Percentiles rank a stretch among this genome's conserved stretches.
phyloP scores from a whole-genome alignment of 2,329 filamentous ascomycete genomes.

The Phoma sp. region DNA sequence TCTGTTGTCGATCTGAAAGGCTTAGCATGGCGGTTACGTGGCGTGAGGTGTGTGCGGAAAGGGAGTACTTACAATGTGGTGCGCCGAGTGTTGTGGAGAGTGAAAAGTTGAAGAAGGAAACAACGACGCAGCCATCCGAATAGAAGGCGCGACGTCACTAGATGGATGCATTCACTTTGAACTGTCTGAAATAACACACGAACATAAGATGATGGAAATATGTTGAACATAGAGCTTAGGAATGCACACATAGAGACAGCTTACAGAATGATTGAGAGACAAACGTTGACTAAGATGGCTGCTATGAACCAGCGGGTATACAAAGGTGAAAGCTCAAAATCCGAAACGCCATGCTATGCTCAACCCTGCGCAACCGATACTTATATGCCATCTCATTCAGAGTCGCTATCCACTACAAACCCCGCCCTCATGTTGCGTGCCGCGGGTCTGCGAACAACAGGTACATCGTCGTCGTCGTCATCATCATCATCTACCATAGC shows the following conservation, averaged over 20 bases:
- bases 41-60: slow-evolving; percentile 7
- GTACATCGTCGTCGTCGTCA: slow-evolving; percentile 48
- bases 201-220: no score
- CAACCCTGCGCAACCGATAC: neutral
- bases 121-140: slow-evolving; percentile 15
- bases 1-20: slow-evolving; percentile 39
- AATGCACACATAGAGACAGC: neutral
- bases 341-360: slow-evolving; percentile 28
- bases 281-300: slow-evolving; percentile 1
- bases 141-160: slow-evolving; percentile 21
- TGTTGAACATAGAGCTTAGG: neutral
- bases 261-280: neutral
- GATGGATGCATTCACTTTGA: neutral
- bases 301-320: slow-evolving; percentile 30
- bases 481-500: slow-evolving; percentile 47
- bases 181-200: neutral
- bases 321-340: slow-evolving; percentile 21
- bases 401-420: slow-evolving; percentile 56
- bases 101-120: slow-evolving; percentile 26
- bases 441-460: slow-evolving; percentile 42
- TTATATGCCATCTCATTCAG: slow-evolving; percentile 37
- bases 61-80: slow-evolving; percentile 26
- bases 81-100: slow-evolving; percentile 12
- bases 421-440: slow-evolving; percentile 51
- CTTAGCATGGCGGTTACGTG: slow-evolving; percentile 43